Percentiles rank a stretch among this genome's conserved stretches.
These are phyloP conservation scores for Adansonia digitata DNA, from an alignment of 345 rosid species.

Conservation along the genomic window DNA sequence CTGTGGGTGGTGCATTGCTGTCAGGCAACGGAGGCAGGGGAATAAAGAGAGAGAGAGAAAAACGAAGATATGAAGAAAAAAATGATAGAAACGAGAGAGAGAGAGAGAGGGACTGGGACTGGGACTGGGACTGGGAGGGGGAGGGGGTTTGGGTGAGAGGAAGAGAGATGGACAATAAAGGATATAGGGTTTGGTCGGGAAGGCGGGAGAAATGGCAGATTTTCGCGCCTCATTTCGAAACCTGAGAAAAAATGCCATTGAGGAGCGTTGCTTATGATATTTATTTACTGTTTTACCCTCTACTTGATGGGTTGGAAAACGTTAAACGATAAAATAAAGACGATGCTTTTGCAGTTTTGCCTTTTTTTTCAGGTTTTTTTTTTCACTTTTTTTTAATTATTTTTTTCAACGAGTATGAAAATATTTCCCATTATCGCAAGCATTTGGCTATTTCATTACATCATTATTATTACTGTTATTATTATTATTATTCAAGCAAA, in stretches of 20 bases:
- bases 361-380: too few relatives aligned
- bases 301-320: neutral
- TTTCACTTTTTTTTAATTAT: too few relatives aligned
- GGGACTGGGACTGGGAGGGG: too few relatives aligned
- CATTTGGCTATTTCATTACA: too few relatives aligned
- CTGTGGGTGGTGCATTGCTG: conserved; percentile 33
- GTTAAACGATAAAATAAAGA: neutral
- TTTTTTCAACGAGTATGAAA: too few relatives aligned
- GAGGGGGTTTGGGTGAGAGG: conserved; percentile 6
- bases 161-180: conserved; percentile 11
- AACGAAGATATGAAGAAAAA: neutral
- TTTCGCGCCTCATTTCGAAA: conserved; percentile 63
- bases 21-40: neutral
- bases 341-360: too few relatives aligned
- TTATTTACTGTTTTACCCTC: conserved; percentile 30
- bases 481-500: too few relatives aligned
- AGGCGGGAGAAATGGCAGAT: conserved; percentile 57
- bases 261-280: conserved; percentile 17
- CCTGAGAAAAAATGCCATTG: neutral
- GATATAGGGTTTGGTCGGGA: conserved; percentile 26
- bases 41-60: neutral
- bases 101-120: conserved; percentile 2
- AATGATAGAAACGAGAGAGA: neutral
- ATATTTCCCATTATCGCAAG: too few relatives aligned
- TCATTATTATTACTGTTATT: too few relatives aligned